Conservation (phyloP, 352 stramenopile species). For the Phytopythium ostracodes region DNA sequence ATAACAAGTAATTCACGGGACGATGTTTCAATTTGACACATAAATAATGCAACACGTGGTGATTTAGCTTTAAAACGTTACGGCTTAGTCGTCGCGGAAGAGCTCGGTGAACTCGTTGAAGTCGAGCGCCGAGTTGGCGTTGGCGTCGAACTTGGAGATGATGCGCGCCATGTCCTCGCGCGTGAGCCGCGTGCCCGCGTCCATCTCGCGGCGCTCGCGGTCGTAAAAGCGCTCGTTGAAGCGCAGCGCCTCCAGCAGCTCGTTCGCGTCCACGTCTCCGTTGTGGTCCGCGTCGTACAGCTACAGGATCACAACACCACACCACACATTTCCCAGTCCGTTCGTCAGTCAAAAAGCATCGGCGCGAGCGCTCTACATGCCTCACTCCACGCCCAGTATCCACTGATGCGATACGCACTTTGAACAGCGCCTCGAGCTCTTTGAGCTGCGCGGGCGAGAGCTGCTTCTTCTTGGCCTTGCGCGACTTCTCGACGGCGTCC, state of each 20-base stretch:
- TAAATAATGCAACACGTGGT: too few species aligned
- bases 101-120: constrained; percentile 78
- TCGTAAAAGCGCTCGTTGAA: constrained; percentile 80
- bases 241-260: constrained; percentile 56
- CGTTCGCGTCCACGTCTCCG: constrained; percentile 62
- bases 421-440: constrained; percentile 63
- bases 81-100: constrained; percentile 56
- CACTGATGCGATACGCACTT: constrained; percentile 13
- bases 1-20: too few species aligned
- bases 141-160: constrained; percentile 69
- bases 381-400: neutral
- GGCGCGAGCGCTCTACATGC: neutral
- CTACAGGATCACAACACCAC: constrained; percentile 11
- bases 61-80: neutral
- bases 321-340: neutral
- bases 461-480: constrained; percentile 46
- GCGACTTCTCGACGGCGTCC: constrained; percentile 45
- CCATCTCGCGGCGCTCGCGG: constrained; percentile 17
- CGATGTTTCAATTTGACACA: too few species aligned
- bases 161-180: constrained; percentile 64
- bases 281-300: constrained; percentile 69
- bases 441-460: constrained; percentile 49
- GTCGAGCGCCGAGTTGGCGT: constrained; percentile 72
- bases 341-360: neutral
- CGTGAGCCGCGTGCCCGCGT: constrained; percentile 20